Conservation (phyloP, 1,139 yeast genomes). For the Saccharomyces uvarum region DNA sequence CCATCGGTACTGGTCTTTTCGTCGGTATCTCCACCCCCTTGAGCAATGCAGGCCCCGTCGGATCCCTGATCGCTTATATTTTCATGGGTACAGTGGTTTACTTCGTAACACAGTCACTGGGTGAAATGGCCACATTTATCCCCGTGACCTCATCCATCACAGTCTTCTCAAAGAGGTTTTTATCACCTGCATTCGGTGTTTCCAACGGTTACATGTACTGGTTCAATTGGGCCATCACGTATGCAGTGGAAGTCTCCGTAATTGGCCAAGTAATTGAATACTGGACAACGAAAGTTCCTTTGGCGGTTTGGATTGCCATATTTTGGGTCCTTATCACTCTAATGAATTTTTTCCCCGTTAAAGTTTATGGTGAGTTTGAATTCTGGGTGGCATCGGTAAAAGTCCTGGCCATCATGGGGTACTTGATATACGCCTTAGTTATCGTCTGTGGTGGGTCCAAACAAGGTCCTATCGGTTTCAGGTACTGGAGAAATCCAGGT, state of each 20-base stretch:
- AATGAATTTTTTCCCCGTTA: conserved; percentile 54
- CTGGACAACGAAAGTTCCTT: conserved; percentile 69
- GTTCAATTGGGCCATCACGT: conserved; percentile 83
- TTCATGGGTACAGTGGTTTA: conserved; percentile 61
- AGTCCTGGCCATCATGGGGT: conserved; percentile 63
- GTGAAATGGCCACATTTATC: conserved; percentile 73
- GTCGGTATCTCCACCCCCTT: conserved; percentile 50
- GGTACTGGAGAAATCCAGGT: conserved; percentile 65
- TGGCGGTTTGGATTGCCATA: conserved; percentile 62
- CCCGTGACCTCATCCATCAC: conserved; percentile 67
- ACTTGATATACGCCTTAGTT: conserved; percentile 57
- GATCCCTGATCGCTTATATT: conserved; percentile 53
- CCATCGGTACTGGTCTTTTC: conserved; percentile 65
- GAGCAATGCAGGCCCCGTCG: conserved; percentile 56
- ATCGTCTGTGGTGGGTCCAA: conserved; percentile 68
- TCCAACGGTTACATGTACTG: conserved; percentile 80
- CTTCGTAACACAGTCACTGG: conserved; percentile 61
- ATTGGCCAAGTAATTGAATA: conserved; percentile 67
- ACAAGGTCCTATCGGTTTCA: conserved; percentile 65
- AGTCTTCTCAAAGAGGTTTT: conserved; percentile 50
- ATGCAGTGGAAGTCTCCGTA: conserved; percentile 73
- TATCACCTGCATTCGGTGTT: conserved; percentile 66
- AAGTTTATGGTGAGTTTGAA: conserved; percentile 59
- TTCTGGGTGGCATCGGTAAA: conserved; percentile 63
- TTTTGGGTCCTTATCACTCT: conserved; percentile 51